Percentiles rank a stretch among this genome's conserved stretches.
Conservation (phyloP, 495 filamentous ascomycete genomes). For the Stereocaulon alpinum region DNA sequence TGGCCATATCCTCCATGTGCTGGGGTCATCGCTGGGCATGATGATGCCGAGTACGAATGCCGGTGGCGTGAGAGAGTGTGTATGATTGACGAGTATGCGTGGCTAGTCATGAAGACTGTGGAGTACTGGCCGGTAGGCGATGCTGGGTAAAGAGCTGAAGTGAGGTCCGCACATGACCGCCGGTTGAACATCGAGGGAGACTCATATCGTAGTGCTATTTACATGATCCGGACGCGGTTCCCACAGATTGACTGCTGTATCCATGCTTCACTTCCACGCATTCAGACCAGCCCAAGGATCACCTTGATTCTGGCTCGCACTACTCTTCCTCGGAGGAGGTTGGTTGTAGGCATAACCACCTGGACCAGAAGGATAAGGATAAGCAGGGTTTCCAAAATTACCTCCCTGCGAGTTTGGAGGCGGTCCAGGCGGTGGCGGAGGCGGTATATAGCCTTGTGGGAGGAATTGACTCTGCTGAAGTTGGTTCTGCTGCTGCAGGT, state of each 20-base stretch:
- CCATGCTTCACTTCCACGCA: slow-evolving; percentile 61
- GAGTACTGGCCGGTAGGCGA: no score
- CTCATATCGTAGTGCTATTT: background rate
- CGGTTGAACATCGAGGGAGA: background rate
- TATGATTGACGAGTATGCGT: no score
- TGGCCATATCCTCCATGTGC: background rate
- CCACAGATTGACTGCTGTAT: background rate
- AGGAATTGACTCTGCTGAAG: slow-evolving; percentile 37
- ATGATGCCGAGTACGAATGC: no score
- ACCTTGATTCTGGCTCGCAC: slow-evolving; percentile 39
- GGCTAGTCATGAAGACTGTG: no score
- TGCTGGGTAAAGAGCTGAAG: no score
- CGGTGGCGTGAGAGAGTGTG: no score
- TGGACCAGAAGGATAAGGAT: slow-evolving; percentile 46
- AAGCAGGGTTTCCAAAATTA: slow-evolving; percentile 38
- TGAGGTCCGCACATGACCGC: no score
- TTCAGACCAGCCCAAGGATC: slow-evolving; percentile 85
- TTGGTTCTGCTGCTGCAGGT: slow-evolving; percentile 30
- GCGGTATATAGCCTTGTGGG: slow-evolving; percentile 79
- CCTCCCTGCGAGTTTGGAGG: slow-evolving; percentile 67
- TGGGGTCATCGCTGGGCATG: background rate
- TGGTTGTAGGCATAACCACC: slow-evolving; percentile 48
- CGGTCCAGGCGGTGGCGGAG: slow-evolving; percentile 78
- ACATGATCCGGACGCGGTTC: background rate
- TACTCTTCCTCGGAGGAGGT: slow-evolving; percentile 28